Evolutionary conservation across 2,329 filamentous ascomycete genomes (phyloP), one percentile per base, ranked within the genome.

Genomic region (Acrocalymma vagum): DNA sequence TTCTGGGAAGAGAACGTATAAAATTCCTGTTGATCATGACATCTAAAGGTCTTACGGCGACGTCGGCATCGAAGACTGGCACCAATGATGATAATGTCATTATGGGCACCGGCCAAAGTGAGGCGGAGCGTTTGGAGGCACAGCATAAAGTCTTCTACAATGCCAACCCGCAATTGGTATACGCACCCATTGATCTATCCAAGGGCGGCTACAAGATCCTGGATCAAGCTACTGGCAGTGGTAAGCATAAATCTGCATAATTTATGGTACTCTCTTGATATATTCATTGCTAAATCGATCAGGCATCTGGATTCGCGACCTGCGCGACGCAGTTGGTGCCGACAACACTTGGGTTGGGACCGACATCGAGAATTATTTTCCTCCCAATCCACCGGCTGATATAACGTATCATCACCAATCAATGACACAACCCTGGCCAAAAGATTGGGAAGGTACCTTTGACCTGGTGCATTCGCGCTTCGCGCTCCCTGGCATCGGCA

Each of bases 401-500:
- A 46, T 30, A 13, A 27, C 38, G 6, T 47, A 46, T 25, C 28
- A 43, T 15, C 38, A 42, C 17, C 46, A 47, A 15, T 40, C 42
- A 6, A 51, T 55, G 39, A 55, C 40, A 9, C 33, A 49, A 23
- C 18, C 42, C 3, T 53, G 51, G 40, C 48, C 48, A 1, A 17
- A 17, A 21, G 34, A 38, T 5, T 50, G 48, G 45, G 27, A 46
- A 4, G 36, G 25, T 11, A 29, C 36, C 7, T 53, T 53, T 26
- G 51, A 51, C 17, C 31, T 55, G 11, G 51, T 53, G 20, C 51
- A 53, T 32, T 50, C 42, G 15, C 48, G 45, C 6, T 26, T 53
- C 20, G 51, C 43, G 8, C 35, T 55, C 4, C 42, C 38, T 2
- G 51, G 48, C 14, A 30, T 42, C 7, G 48, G 48, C 9, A 34